A percentile compares a stretch with the other conserved stretches of the same genome.
These are phyloP conservation scores for Dillenia turbinata DNA, from an alignment of 164 flowering plant genomes.

Conservation along the genomic window DNA sequence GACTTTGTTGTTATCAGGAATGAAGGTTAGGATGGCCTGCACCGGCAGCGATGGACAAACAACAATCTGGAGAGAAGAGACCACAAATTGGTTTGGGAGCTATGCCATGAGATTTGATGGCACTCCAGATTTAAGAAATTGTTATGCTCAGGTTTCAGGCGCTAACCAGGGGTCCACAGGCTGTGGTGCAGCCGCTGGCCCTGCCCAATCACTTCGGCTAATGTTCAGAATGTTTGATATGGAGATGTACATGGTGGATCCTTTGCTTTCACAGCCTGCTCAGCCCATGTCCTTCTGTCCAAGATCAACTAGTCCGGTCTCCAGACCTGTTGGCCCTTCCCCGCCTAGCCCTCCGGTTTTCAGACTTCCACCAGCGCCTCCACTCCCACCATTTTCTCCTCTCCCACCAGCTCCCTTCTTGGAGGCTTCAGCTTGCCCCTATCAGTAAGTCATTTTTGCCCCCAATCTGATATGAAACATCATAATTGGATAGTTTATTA, in stretches of 20 bases:
- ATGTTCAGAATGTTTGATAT: slow-evolving; percentile 58
- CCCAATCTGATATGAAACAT: too few species aligned
- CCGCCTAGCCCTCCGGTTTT: slow-evolving; percentile 15
- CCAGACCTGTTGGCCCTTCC: slow-evolving; percentile 19
- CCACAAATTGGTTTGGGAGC: slow-evolving; percentile 68
- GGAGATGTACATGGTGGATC: slow-evolving; percentile 58
- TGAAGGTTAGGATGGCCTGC: slow-evolving; percentile 66
- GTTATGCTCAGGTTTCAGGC: slow-evolving; percentile 55
- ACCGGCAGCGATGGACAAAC: slow-evolving; percentile 49
- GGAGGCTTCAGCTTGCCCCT: slow-evolving; percentile 64
- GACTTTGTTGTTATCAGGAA: slow-evolving; percentile 36
- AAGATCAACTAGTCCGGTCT: slow-evolving; percentile 26
- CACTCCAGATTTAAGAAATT: slow-evolving; percentile 55
- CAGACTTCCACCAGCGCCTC: slow-evolving; percentile 18
- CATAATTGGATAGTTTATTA: too few species aligned
- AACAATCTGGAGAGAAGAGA: slow-evolving; percentile 48
- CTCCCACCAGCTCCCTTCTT: slow-evolving; percentile 41
- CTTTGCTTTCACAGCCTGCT: slow-evolving; percentile 74
- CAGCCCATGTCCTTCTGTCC: slow-evolving; percentile 75
- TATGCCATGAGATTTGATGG: slow-evolving; percentile 67
- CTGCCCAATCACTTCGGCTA: slow-evolving; percentile 40
- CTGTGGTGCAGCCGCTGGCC: slow-evolving; percentile 60
- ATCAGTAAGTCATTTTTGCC: slow-evolving; percentile 41
- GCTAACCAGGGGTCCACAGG: slow-evolving; percentile 30
- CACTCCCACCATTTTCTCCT: slow-evolving; percentile 24